Evolutionary conservation across 108 stramenopile species (phyloP), one percentile per base, ranked within the genome.

Genomic region (Fragilaria radians): DNA sequence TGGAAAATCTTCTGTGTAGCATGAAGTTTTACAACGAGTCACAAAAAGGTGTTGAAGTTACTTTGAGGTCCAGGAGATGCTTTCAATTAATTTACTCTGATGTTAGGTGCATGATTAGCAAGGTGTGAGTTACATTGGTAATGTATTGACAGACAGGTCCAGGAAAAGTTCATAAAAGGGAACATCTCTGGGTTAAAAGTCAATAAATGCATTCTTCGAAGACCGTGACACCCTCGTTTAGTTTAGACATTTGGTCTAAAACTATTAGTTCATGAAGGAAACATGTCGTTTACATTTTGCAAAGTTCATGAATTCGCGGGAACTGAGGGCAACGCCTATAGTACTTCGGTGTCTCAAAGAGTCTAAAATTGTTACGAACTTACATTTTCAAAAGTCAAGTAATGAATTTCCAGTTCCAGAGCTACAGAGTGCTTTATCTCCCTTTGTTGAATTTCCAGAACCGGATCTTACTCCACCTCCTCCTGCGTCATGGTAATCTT

Each of bases 71-170:
- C n/a, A n/a, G n/a, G n/a, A n/a, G n/a, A n/a, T n/a, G n/a, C n/a
- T n/a, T n/a, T n/a, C n/a, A n/a, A n/a, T n/a, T n/a, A n/a, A n/a
- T n/a, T n/a, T n/a, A n/a, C n/a, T n/a, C n/a, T n/a, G n/a, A n/a
- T n/a, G n/a, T n/a, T n/a, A n/a, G n/a, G n/a, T n/a, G n/a, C n/a
- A n/a, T n/a, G n/a, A n/a, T n/a, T n/a, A n/a, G n/a, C n/a, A n/a
- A n/a, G n/a, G n/a, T n/a, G n/a, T n/a, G n/a, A n/a, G n/a, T n/a
- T n/a, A n/a, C n/a, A n/a, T n/a, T n/a, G n/a, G n/a, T n/a, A n/a
- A 42, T 82, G 81, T 82, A 24, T 52, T 69, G 68, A 77, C 76
- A 82, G 81, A 82, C 81, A 82, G 81, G 81, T 82, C 81, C 81
- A 78, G 74, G 45, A 49, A 32, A 57, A 70, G 51, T 54, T 57